phyloP scores from a whole-genome alignment of 495 filamentous ascomycete species.

The Neurospora sp. region DNA sequence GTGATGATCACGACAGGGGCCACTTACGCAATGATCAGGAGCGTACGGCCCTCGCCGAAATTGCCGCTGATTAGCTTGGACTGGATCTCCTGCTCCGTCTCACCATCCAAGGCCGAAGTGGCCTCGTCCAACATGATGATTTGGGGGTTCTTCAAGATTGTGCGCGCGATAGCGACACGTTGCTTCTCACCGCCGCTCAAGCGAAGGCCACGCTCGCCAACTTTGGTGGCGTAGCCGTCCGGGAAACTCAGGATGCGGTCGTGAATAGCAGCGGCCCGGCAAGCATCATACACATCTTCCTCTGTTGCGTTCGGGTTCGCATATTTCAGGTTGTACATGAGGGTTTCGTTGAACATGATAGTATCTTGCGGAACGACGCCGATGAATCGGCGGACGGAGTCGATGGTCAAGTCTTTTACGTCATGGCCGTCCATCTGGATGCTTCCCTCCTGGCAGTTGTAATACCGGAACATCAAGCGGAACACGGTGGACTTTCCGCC shows the following conservation, averaged over 20 bases:
- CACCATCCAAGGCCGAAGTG: slow-evolving; percentile 87
- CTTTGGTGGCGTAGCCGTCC: slow-evolving; percentile 82
- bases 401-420: slow-evolving; percentile 78
- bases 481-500: slow-evolving; percentile 98
- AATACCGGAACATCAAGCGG: slow-evolving; percentile 89
- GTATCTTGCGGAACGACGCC: slow-evolving; percentile 97
- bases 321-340: slow-evolving; percentile 96
- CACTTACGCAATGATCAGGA: slow-evolving; percentile 52
- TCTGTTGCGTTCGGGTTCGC: slow-evolving; percentile 79
- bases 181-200: slow-evolving; percentile 96
- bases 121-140: slow-evolving; percentile 97
- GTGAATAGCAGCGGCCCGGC: slow-evolving; percentile 85
- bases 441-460: slow-evolving; percentile 66
- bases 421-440: slow-evolving; percentile 79
- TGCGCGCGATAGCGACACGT: slow-evolving; percentile 91
- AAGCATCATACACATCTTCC: slow-evolving; percentile 82
- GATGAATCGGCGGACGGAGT: slow-evolving; percentile 81
- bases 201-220: slow-evolving; percentile 87
- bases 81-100: slow-evolving; percentile 95
- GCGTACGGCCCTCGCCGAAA: slow-evolving; percentile 74
- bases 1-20: background rate
- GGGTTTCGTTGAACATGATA: slow-evolving; percentile 87
- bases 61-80: slow-evolving; percentile 66
- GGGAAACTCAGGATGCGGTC: slow-evolving; percentile 92
- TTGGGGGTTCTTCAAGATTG: slow-evolving; percentile 88